Evolutionary conservation across 2,329 filamentous ascomycete genomes (phyloP).

Genomic region (Epichloe sp.): DNA sequence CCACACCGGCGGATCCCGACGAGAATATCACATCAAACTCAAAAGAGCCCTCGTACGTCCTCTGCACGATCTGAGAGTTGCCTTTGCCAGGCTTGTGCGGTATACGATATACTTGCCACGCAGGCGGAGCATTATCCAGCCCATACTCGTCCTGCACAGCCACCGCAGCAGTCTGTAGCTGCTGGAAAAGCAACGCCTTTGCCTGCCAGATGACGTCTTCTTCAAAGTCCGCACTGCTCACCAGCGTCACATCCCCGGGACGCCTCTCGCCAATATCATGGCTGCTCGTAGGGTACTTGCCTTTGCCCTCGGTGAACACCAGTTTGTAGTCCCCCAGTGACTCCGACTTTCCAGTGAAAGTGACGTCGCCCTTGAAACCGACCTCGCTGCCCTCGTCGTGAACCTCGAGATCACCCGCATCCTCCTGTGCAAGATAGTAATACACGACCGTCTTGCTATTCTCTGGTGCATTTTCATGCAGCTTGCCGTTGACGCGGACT

Average conservation of each 20-base stretch:
- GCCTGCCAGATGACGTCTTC: constrained; percentile 70
- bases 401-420: constrained; percentile 50
- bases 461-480: constrained; percentile 52
- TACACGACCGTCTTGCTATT: constrained; percentile 64
- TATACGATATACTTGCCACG: constrained; percentile 75
- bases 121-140: constrained; percentile 59
- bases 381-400: constrained; percentile 35
- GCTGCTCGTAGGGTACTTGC: constrained; percentile 46
- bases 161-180: constrained; percentile 38
- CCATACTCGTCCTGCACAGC: constrained; percentile 35
- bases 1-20: constrained; percentile 52
- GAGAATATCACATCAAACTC: constrained; percentile 90
- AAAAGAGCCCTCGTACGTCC: constrained; percentile 79
- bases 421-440: constrained; percentile 75
- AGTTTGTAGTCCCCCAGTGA: constrained; percentile 72
- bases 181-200: constrained; percentile 49
- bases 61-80: constrained; percentile 82
- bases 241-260: constrained; percentile 62
- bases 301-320: constrained; percentile 57
- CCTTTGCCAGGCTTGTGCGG: constrained; percentile 53
- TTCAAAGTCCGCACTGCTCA: constrained; percentile 56
- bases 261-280: constrained; percentile 57
- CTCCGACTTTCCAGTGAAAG: constrained; percentile 54
- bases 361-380: constrained; percentile 48
- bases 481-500: constrained; percentile 70